Base-by-base conservation (phyloP, 2,329 filamentous ascomycete species). In the Pseudogymnoascus sp. region DNA sequence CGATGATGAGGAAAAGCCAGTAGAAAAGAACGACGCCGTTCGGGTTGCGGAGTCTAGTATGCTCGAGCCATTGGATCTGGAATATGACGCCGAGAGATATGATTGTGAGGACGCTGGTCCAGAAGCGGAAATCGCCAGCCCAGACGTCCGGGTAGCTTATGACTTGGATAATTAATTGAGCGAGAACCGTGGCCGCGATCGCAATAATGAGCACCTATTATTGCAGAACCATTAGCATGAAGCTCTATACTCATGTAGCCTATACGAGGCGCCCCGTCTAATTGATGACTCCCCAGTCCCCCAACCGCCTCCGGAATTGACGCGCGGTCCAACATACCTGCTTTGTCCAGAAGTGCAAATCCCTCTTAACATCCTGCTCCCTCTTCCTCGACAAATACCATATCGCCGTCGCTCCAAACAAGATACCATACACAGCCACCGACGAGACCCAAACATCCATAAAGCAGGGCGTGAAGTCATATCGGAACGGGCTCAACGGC, bases 381-480 rank as follows among this genome's bases (percentile, higher is more conserved):
- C 84, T 82, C 72, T 86, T 88, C 76, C 85, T 89, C 69, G 81
- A 75, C 62, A 97, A 80, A 79, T 90, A 90, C 85, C 88, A 93
- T 45, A 96, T 78, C 31, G 93, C 91, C 54, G 86, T 81, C 6
- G 86, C 81, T 64, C 95, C 95, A 67, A 88, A 82, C 23, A 97
- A 63, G 23, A 97, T 80, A 14, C 93, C 93, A 78, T 88, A 96
- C 12, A 81, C 81, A 7, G 91, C 90, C 29, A 96, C 90, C 1
- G 82, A 78, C 36, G 89, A 85, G 65, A 97, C 85, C 85, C 91
- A 93, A 21, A 96, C 85, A 74, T 99, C 96, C 71, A 97, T 86
- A 74, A 99, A 99, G 79, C 95, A 99, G 42, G 95, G 93, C 14
- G 95, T 97, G 72, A 99, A 92, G 78, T 99, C 95, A 76, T 91